Conservation (phyloP, 2,329 filamentous ascomycete genomes). For the Zymoseptoria passerinii region DNA sequence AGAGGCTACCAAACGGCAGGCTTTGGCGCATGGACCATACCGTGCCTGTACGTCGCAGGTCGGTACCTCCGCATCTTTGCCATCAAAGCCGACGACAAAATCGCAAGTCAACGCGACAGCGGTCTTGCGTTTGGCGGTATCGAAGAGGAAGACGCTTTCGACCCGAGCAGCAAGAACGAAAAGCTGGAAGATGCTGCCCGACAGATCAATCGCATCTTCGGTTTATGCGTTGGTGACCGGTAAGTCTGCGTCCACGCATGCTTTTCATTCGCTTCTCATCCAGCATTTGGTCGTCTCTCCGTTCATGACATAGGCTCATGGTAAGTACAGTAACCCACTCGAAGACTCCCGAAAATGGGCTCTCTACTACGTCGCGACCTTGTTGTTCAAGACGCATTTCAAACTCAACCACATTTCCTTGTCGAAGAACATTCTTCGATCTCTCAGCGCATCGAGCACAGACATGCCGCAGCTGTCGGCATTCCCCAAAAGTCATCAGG, state of each 20-base stretch:
- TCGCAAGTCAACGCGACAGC: conserved; percentile 39
- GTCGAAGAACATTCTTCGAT: conserved; percentile 81
- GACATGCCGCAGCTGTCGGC: conserved; percentile 73
- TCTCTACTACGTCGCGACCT: conserved; percentile 87
- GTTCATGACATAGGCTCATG: conserved; percentile 17
- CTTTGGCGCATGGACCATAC: conserved; percentile 86
- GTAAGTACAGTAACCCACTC: conserved; percentile 57
- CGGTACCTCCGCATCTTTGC: conserved; percentile 83
- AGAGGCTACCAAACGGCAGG: conserved; percentile 69
- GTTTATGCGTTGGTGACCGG: conserved; percentile 82
- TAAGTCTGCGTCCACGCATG: conserved; percentile 36
- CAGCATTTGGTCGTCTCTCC: background rate
- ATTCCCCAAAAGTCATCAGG: conserved; percentile 83
- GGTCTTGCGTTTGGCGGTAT: conserved; percentile 39
- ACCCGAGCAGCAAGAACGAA: conserved; percentile 67
- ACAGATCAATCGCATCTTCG: conserved; percentile 86
- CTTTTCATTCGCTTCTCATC: background rate
- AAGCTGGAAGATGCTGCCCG: conserved; percentile 86
- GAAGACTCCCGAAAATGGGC: conserved; percentile 96
- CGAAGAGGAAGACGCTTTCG: conserved; percentile 79
- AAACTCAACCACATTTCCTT: conserved; percentile 77
- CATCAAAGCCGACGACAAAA: conserved; percentile 76
- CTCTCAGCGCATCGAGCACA: conserved; percentile 56
- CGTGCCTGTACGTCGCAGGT: conserved; percentile 77
- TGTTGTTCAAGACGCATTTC: conserved; percentile 98